phyloP scores from a whole-genome alignment of 2,329 filamentous ascomycete genomes.

The Trichophaea hybrida region DNA sequence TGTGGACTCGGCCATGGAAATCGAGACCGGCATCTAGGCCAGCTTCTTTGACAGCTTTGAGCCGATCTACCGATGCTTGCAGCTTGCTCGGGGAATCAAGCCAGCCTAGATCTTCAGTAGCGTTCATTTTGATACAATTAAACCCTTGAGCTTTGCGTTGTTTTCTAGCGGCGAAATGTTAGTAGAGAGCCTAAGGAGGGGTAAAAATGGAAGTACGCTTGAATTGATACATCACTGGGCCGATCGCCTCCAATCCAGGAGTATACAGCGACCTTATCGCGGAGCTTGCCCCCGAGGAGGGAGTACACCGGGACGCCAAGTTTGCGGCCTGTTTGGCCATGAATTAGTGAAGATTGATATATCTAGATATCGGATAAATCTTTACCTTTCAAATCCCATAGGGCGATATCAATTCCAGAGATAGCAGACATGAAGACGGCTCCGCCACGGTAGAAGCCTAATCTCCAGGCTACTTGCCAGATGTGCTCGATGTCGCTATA shows the following conservation, averaged over 20 bases:
- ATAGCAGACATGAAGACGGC: constrained; percentile 69
- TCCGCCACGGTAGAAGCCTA: constrained; percentile 61
- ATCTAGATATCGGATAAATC: neutral
- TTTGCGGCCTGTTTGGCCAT: constrained; percentile 35
- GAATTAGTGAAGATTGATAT: neutral
- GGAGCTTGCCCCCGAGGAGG: constrained; percentile 58
- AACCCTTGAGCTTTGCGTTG: constrained; percentile 48
- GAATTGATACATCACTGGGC: constrained; percentile 48
- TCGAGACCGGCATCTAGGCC: constrained; percentile 62
- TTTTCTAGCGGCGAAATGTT: constrained; percentile 32
- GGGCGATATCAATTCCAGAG: constrained; percentile 61
- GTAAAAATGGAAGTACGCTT: constrained; percentile 37
- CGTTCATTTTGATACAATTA: constrained; percentile 63
- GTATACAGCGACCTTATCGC: constrained; percentile 56
- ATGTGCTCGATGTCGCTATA: constrained; percentile 62
- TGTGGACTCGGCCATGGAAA: constrained; percentile 64
- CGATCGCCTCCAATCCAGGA: constrained; percentile 66
- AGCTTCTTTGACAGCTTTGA: constrained; percentile 52
- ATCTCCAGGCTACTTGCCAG: constrained; percentile 59
- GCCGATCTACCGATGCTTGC: constrained; percentile 48
- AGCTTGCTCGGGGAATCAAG: constrained; percentile 55
- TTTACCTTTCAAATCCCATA: constrained; percentile 60
- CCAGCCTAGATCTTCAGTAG: constrained; percentile 61
- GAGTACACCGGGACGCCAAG: constrained; percentile 56
- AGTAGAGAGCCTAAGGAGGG: constrained; percentile 6